Percentiles rank a stretch among this genome's conserved stretches.
Conservation (phyloP, 1,284 basidiomycete genomes). For the Ceratobasidium sp. region DNA sequence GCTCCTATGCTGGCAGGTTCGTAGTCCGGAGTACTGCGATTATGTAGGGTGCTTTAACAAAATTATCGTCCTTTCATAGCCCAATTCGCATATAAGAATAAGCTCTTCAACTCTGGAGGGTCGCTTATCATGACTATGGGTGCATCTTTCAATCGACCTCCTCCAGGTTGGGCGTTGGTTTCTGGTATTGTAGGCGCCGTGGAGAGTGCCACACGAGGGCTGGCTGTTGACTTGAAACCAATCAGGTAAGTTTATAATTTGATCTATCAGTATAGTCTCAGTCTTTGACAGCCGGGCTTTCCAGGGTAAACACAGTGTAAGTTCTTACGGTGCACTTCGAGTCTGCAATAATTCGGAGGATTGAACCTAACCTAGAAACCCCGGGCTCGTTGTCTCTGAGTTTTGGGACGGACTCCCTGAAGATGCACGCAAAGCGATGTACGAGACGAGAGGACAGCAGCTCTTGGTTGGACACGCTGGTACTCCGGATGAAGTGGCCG, state of each 20-base stretch:
- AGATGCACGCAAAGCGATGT: constrained; percentile 8
- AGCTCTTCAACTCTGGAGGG: constrained; percentile 23
- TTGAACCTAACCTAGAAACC: neutral
- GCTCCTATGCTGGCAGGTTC: constrained; percentile 18
- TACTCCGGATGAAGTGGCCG: constrained; percentile 21
- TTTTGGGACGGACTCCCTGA: neutral
- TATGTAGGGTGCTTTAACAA: neutral
- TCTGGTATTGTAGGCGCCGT: constrained; percentile 18
- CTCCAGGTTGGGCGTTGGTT: constrained; percentile 15
- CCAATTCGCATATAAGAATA: constrained; percentile 26
- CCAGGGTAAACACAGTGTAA: constrained; percentile 24
- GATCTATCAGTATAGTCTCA: neutral
- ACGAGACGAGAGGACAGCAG: neutral
- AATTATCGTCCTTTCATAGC: neutral
- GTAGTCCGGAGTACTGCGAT: too few species aligned
- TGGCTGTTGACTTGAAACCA: constrained; percentile 23
- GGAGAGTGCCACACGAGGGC: constrained; percentile 15
- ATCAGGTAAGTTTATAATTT: neutral
- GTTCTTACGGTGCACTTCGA: neutral
- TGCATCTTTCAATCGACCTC: neutral
- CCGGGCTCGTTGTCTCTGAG: constrained; percentile 18
- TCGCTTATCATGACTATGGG: constrained; percentile 31
- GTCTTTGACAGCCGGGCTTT: too few species aligned
- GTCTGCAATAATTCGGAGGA: neutral
- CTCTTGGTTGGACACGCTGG: constrained; percentile 14